phyloP scores from a whole-genome alignment of 2,329 filamentous ascomycete species.

The Verticillium longisporum region DNA sequence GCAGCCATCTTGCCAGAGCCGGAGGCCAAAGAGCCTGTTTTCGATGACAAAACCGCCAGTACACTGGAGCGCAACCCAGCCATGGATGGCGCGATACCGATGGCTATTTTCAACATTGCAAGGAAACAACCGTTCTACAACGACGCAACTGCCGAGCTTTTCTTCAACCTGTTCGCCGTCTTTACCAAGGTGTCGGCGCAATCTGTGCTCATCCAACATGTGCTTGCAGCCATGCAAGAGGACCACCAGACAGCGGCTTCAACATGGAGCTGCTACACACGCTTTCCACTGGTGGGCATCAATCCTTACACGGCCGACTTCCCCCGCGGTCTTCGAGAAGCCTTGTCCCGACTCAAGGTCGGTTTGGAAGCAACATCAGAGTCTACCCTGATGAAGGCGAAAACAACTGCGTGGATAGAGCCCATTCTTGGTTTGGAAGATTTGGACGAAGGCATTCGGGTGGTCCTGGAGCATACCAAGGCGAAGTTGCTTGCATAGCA shows the following conservation, averaged over 20 bases:
- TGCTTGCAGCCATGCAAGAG: constrained; percentile 58
- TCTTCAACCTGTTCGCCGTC: constrained; percentile 71
- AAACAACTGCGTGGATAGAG: constrained; percentile 48
- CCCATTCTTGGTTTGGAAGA: constrained; percentile 38
- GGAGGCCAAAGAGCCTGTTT: constrained; percentile 34
- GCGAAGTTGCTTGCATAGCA: constrained; percentile 17
- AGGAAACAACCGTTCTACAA: constrained; percentile 70
- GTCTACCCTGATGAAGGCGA: constrained; percentile 36
- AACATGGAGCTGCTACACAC: constrained; percentile 65
- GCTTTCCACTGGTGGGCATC: constrained; percentile 62
- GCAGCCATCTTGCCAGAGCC: constrained; percentile 37
- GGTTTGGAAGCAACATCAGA: constrained; percentile 38
- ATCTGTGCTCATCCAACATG: constrained; percentile 62
- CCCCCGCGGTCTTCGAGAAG: constrained; percentile 60
- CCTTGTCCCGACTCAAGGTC: constrained; percentile 55
- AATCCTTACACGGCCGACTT: constrained; percentile 61
- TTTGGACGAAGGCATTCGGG: constrained; percentile 49
- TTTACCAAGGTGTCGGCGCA: constrained; percentile 64
- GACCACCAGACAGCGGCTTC: constrained; percentile 53
- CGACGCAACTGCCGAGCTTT: constrained; percentile 59
- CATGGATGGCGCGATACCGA: constrained; percentile 85
- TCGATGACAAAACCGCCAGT: constrained; percentile 36
- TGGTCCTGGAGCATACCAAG: constrained; percentile 48
- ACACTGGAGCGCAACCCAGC: constrained; percentile 70
- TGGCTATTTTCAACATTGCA: constrained; percentile 84